Evolutionary conservation across 164 flowering plant genomes (phyloP), one percentile per base, ranked within the genome.

Genomic region (Euptelea pleiosperma): DNA sequence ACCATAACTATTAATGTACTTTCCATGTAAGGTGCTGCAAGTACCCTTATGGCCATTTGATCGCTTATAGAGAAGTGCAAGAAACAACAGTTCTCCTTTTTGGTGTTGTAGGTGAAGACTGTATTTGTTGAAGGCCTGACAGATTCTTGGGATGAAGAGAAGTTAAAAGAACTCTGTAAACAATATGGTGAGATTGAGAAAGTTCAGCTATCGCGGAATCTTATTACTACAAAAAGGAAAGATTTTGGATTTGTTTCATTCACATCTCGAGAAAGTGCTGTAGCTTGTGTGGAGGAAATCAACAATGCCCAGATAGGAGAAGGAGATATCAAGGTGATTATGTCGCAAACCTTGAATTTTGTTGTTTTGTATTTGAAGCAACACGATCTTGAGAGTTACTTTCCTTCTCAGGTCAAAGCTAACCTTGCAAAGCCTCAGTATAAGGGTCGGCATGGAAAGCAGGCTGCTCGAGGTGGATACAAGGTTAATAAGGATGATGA

Each of bases 191-290:
- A 71, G 28, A 66, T 71, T 60, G 72, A 74, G 57, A 71, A 58
- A 61, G 69, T 77, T 55, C 70, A 60, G 55, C 62, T 77, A 55
- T 77, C 70, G 33, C 60, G 68, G 60, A 53, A 68, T 34, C 61
- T 70, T 28, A 60, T 41, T 30, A 57, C 39, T 16, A 24, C 55
- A 2, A 73, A 62, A 58, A 31, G 77, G 45, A 71, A 67, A 64
- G 72, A 77, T 54, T 74, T 74, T 74, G 78, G 78, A 29, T 77
- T 74, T 55, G 36, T 77, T 48, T 55, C 70, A 7, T 77, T 74
- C 39, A 31, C 52, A n/a, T 65, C 77, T 57, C 73, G 70, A 41
- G 81, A 77, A 66, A 74, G 69, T 60, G 78, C 81, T 14, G 19
- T 71, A 43, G 76, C 77, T 53, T 77, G 81, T 51, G 58, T 74